Evolutionary conservation across 768 basidiomycete species (phyloP).

Genomic region (Boletus rubropictus): DNA sequence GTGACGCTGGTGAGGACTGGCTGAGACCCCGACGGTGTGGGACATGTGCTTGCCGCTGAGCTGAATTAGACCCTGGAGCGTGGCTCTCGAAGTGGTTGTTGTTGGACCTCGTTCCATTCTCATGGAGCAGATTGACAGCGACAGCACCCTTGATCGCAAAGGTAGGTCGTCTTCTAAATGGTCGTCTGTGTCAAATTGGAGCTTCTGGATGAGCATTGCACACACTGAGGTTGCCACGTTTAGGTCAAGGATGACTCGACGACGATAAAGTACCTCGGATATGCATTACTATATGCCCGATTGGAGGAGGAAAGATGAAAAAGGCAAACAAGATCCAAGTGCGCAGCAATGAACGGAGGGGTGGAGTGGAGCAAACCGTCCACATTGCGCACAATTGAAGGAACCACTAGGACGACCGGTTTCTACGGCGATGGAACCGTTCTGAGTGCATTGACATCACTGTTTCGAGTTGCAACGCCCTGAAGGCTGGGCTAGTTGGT

Average conservation of each 20-base stretch:
- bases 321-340: background rate
- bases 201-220: slow-evolving; percentile 7
- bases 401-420: background rate
- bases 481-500: slow-evolving; percentile 1
- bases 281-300: slow-evolving; percentile 3
- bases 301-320: slow-evolving; percentile 3
- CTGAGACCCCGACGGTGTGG: slow-evolving; percentile 12
- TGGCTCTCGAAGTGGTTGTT: slow-evolving; percentile 20
- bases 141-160: slow-evolving; percentile 26
- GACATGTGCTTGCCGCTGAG: slow-evolving; percentile 22
- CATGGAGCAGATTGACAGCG: slow-evolving; percentile 20
- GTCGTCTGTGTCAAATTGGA: slow-evolving; percentile 18
- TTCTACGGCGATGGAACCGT: background rate
- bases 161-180: slow-evolving; percentile 19
- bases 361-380: slow-evolving; percentile 10
- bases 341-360: slow-evolving; percentile 7
- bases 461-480: background rate
- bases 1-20: slow-evolving; percentile 16
- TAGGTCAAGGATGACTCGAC: slow-evolving; percentile 4
- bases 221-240: slow-evolving; percentile 8
- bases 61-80: slow-evolving; percentile 23
- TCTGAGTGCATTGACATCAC: slow-evolving; percentile 9
- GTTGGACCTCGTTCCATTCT: slow-evolving; percentile 26
- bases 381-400: background rate
- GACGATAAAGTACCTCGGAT: slow-evolving; percentile 16